Conservation (phyloP, 2,329 filamentous ascomycete genomes). For the Lithohypha guttulata region DNA sequence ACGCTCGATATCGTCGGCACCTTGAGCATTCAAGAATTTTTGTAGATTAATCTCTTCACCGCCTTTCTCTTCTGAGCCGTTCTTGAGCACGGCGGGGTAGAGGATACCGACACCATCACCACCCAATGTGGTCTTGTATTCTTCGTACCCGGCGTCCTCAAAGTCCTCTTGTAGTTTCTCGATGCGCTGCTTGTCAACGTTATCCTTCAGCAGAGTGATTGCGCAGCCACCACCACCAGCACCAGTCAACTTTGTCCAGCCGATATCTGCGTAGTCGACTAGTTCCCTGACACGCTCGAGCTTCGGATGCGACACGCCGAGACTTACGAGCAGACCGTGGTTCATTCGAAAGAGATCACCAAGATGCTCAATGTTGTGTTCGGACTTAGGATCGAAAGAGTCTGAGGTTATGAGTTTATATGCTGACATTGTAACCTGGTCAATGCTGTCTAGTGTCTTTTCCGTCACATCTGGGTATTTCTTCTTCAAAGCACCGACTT, state of each 20-base stretch:
- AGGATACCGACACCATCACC: slow-evolving; percentile 90
- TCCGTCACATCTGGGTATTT: slow-evolving; percentile 67
- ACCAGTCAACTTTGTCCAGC: slow-evolving; percentile 95
- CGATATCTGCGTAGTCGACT: slow-evolving; percentile 77
- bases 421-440: slow-evolving; percentile 48
- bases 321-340: slow-evolving; percentile 77
- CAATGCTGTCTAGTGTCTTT: slow-evolving; percentile 74
- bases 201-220: slow-evolving; percentile 75
- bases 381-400: slow-evolving; percentile 56
- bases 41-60: slow-evolving; percentile 91
- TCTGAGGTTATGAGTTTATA: slow-evolving; percentile 46
- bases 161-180: slow-evolving; percentile 55
- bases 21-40: slow-evolving; percentile 72
- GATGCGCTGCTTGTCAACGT: slow-evolving; percentile 46
- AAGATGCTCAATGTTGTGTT: slow-evolving; percentile 57
- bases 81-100: slow-evolving; percentile 83
- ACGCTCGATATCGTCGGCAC: slow-evolving; percentile 72
- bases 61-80: slow-evolving; percentile 67
- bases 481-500: slow-evolving; percentile 63
- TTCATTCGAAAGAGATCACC: slow-evolving; percentile 90
- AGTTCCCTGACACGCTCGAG: slow-evolving; percentile 85
- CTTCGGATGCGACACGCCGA: slow-evolving; percentile 89
- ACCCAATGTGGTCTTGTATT: slow-evolving; percentile 80
- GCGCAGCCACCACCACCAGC: slow-evolving; percentile 93
- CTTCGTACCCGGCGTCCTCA: slow-evolving; percentile 61